Conservation (phyloP, 331 rosid species). For the Malus hybrid region DNA sequence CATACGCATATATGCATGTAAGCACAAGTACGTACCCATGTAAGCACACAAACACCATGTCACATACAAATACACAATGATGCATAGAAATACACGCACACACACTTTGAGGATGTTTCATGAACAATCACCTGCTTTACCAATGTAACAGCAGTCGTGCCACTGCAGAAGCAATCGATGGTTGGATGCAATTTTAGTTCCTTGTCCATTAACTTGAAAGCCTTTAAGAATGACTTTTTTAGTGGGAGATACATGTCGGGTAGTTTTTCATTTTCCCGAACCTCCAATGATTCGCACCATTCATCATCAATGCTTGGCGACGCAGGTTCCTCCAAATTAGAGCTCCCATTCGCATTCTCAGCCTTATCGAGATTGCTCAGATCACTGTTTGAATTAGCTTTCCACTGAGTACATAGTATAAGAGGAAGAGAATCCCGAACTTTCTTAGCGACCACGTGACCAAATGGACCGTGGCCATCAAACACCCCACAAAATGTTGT, state of each 20-base stretch:
- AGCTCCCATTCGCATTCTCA: slow-evolving; percentile 1
- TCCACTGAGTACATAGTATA: slow-evolving; percentile 36
- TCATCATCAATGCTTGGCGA: slow-evolving; percentile 32
- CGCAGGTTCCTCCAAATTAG: slow-evolving; percentile 9
- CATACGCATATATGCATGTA: background rate
- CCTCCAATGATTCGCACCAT: slow-evolving; percentile 16
- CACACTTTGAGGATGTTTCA: background rate
- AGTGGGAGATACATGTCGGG: slow-evolving; percentile 24
- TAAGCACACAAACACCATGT: background rate
- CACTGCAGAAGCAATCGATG: slow-evolving; percentile 50
- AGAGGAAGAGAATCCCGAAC: slow-evolving; percentile 50
- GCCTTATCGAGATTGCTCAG: background rate
- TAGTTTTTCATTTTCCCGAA: slow-evolving; percentile 6
- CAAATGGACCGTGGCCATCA: slow-evolving; percentile 60
- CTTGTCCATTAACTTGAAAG: slow-evolving; percentile 51
- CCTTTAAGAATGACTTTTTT: slow-evolving; percentile 31
- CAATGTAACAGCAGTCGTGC: slow-evolving; percentile 45
- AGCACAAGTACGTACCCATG: too few species aligned
- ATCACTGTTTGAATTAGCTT: slow-evolving; percentile 13
- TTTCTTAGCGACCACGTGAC: slow-evolving; percentile 52
- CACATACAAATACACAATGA: background rate
- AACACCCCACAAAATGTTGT: slow-evolving; percentile 54
- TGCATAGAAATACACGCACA: too few species aligned
- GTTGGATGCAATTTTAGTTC: slow-evolving; percentile 44
- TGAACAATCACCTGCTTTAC: slow-evolving; percentile 35